These are phyloP conservation scores for Pyrus betulifolia DNA, from an alignment of 306 rosid genomes.

Conservation along the genomic window DNA sequence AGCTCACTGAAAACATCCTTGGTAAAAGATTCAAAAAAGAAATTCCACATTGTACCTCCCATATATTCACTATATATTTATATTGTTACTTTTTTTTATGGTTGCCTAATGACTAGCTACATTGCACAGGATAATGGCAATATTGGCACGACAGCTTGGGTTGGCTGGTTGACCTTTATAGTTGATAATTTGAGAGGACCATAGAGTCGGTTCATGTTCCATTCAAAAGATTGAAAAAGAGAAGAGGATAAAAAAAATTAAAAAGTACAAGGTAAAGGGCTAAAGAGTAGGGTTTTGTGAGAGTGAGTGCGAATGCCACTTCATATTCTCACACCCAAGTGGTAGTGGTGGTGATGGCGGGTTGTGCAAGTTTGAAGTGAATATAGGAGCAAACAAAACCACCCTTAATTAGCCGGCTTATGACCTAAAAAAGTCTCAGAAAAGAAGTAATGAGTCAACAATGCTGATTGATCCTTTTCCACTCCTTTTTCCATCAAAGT, in stretches of 20 bases:
- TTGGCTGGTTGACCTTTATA: constrained; percentile 18
- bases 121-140: constrained; percentile 16
- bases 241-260: not conserved
- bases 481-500: constrained; percentile 17
- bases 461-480: constrained; percentile 23
- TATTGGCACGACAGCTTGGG: constrained; percentile 22
- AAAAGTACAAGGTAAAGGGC: not conserved
- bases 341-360: constrained; percentile 37
- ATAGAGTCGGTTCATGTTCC: constrained; percentile 40
- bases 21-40: not conserved
- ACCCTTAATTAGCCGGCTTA: constrained; percentile 10
- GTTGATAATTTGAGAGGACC: constrained; percentile 32
- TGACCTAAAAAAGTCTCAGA: constrained; percentile 31
- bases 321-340: constrained; percentile 27
- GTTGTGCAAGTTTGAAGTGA: constrained; percentile 14
- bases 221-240: constrained; percentile 11
- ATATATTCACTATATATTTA: constrained; percentile 5
- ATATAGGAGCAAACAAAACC: constrained; percentile 14
- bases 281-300: constrained; percentile 20
- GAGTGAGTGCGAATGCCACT: constrained; percentile 41
- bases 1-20: not conserved
- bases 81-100: constrained; percentile 24
- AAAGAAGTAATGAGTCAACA: constrained; percentile 37
- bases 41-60: not conserved
- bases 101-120: constrained; percentile 26